Conservation (phyloP, 129 eudicot species). For the Solidago caesia region DNA sequence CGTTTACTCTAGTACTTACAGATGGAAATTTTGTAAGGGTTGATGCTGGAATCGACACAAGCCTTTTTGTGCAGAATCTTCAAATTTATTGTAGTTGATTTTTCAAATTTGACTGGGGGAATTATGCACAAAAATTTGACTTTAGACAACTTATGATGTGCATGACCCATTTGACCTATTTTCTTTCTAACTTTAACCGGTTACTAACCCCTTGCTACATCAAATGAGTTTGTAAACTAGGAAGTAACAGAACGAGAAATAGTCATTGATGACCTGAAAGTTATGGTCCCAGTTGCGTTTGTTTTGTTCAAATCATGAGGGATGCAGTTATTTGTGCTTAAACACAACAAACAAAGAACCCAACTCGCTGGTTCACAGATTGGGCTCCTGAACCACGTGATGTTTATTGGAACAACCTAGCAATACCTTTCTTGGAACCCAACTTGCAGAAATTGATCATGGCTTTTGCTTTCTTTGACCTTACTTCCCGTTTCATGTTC, state of each 20-base stretch:
- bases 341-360: slow-evolving; percentile 66
- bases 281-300: slow-evolving; percentile 79
- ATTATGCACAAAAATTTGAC: neutral
- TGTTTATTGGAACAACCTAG: slow-evolving; percentile 77
- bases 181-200: neutral
- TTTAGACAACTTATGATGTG: slow-evolving; percentile 5
- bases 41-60: neutral
- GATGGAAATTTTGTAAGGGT: neutral
- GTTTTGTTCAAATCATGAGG: slow-evolving; percentile 89
- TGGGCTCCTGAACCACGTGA: slow-evolving; percentile 92
- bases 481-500: slow-evolving; percentile 76
- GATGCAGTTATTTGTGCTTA: slow-evolving; percentile 95
- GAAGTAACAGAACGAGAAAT: slow-evolving; percentile 74
- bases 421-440: slow-evolving; percentile 70
- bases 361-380: slow-evolving; percentile 71
- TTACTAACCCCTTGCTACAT: slow-evolving; percentile 17
- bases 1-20: too few species aligned
- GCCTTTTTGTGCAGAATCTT: too few species aligned
- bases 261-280: slow-evolving; percentile 69
- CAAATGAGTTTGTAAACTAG: slow-evolving; percentile 31
- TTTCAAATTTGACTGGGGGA: neutral
- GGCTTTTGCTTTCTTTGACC: slow-evolving; percentile 54
- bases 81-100: neutral
- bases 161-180: neutral
- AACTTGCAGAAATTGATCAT: slow-evolving; percentile 52